These are phyloP conservation scores for Colletotrichum sp. DNA, from an alignment of 2,329 filamentous ascomycete species.

Conservation along the genomic window DNA sequence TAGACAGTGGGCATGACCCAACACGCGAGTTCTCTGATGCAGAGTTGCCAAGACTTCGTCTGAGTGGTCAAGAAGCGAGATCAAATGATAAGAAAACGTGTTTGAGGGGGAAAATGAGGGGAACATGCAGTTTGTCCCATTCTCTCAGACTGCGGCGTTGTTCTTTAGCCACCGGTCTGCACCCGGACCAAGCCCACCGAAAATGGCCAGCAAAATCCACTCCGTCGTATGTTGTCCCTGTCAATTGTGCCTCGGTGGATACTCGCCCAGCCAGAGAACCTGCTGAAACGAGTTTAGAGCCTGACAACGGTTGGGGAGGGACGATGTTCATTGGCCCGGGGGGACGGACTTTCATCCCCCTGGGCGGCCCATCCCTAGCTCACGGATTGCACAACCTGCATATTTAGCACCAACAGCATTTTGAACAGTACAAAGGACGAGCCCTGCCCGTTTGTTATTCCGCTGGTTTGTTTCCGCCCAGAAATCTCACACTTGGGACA, in stretches of 20 bases:
- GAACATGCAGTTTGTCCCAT: too few species aligned
- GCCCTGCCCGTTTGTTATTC: neutral
- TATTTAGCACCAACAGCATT: neutral
- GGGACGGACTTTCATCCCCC: neutral
- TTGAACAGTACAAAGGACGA: neutral
- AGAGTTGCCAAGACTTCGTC: too few species aligned
- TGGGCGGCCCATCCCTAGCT: neutral
- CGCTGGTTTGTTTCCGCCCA: neutral
- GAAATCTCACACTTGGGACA: neutral
- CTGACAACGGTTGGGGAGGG: neutral
- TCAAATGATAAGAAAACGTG: too few species aligned
- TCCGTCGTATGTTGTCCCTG: neutral
- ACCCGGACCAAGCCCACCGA: neutral
- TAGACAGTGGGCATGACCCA: too few species aligned
- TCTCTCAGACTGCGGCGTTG: too few species aligned
- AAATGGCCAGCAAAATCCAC: neutral
- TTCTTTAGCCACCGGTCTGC: neutral
- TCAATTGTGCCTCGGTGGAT: neutral
- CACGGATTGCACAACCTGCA: neutral
- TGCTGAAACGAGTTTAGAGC: neutral
- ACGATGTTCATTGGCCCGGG: neutral
- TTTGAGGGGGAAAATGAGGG: too few species aligned
- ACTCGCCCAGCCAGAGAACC: neutral
- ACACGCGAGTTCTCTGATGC: too few species aligned
- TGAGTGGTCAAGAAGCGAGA: too few species aligned